Evolutionary conservation across 148 eudicot genomes (phyloP), one percentile per base, ranked within the genome.

Genomic region (Rhododendron molle): DNA sequence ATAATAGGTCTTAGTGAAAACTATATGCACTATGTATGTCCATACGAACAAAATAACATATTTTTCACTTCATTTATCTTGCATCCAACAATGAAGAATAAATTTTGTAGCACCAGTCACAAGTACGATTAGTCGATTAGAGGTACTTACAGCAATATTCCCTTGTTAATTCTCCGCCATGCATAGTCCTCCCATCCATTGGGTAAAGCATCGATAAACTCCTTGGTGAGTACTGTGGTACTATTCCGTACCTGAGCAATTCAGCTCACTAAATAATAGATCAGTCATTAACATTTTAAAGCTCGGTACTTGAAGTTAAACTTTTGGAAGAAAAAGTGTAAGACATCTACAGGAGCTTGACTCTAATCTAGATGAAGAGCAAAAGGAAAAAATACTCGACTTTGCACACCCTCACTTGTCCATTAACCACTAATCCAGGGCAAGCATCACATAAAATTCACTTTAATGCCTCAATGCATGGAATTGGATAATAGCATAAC

Each of bases 121-220:
- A 18, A 49, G 43, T 38, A 83, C 7, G 20, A 30, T 32, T 13
- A 30, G 76, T 79, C 7, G 20, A 30, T 32, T 13, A 30, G 76
- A 71, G 49, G 65, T 56, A 93, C 98, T 97, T 93, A 97, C 99
- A 97, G 89, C 72, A 89, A 92, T 80, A 94, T 87, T 85, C 99
- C 99, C 87, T 97, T 97, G 85, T 97, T 97, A 82, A 97, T 94
- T 91, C 99, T 93, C 87, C 83, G 89, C 99, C 99, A 97, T 23
- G 99, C 98, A 91, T 95, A 95, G 34, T 97, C 94, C 90, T 92
- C 90, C 99, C 99, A 97, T 78, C 99, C 99, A 89, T 92, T 92
- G 73, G 98, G 99, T 87, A 95, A 89, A 87, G 95, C 92, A 90
- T 97, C 98, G 38, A 97, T 95, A 87, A 90, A 97, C 88, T 97